Base-by-base conservation (phyloP, 257 asterid species). In the Ilex aquifolium region DNA sequence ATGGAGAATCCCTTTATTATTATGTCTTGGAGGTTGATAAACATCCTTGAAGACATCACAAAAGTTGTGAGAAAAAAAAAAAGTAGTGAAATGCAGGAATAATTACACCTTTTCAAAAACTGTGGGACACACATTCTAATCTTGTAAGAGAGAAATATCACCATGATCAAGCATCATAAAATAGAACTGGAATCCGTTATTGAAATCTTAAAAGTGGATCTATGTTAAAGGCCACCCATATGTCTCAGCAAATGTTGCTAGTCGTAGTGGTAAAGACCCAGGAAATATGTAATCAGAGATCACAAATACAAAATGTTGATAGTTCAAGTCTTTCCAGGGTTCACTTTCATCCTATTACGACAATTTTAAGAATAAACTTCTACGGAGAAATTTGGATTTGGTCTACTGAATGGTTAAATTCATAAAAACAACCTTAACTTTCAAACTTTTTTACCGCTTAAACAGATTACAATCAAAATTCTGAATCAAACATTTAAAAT, bases 21-120 rank as follows among this genome's bases (percentile, higher is more conserved):
- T 93, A 80, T 93, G 99, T 67, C 84, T 74, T 5, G 99, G 96
- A 76, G n/a, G n/a, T 85, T 93, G 69, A 93, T 80, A 67, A 97
- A 93, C 89, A 93, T 82, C 77, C 95, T 87, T 29, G 97, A 90
- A 59, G 97, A 97, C 95, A 93, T 77, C 59, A 90, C 97, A 63
- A 93, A 90, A 56, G 92, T 93, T 83, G 97, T 93, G 95, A 79
- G 76, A 80, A 62, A 66, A 63, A 52, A 52, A 52, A 62, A 69
- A 63, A 17, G 36, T 52, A 58, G 15, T 63, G 51, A 65, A 32
- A 50, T 2, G 59, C 27, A 59, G 49, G n/a, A n/a, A n/a, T n/a
- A 59, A 70, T 32, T 42, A 61, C 13, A 21, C 57, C 9, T 31
- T 63, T 42, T 30, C 44, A 3, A 32, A 27, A 54, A 55, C 27